Evolutionary conservation across 768 basidiomycete genomes (phyloP).

Genomic region (Kwoniella heveanensis): DNA sequence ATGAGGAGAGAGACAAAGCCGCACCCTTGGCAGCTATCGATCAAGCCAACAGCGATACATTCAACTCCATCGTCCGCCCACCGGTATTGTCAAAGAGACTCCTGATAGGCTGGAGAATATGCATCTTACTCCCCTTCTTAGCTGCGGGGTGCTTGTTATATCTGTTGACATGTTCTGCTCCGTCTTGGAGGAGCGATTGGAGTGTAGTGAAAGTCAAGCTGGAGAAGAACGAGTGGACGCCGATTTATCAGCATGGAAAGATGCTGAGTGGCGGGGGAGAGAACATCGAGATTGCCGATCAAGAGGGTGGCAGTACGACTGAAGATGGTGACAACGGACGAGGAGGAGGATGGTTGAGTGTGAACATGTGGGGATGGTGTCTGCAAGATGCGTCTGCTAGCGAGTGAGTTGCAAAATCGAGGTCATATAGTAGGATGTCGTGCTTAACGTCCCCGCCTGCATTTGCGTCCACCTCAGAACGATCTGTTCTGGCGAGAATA

Average conservation of each 20-base stretch:
- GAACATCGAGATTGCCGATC: background rate
- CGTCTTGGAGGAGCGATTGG: constrained; percentile 19
- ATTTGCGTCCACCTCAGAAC: background rate
- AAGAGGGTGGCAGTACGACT: background rate
- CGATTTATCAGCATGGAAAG: background rate
- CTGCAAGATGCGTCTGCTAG: constrained; percentile 8
- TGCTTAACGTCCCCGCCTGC: no score
- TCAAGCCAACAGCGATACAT: background rate
- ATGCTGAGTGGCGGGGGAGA: background rate
- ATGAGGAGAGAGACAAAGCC: background rate
- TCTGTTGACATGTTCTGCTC: constrained; percentile 11
- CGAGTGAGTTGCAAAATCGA: constrained; percentile 11
- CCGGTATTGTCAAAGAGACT: constrained; percentile 10
- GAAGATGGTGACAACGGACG: background rate
- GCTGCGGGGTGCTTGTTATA: constrained; percentile 13
- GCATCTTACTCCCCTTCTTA: constrained; percentile 11
- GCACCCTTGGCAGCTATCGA: background rate
- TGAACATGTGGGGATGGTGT: constrained; percentile 30
- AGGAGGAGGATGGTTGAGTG: constrained; percentile 8
- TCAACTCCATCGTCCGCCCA: background rate
- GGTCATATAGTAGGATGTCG: no score
- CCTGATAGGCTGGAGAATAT: constrained; percentile 8
- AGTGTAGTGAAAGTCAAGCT: constrained; percentile 13
- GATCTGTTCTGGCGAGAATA: constrained; percentile 18
- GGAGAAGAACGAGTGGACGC: background rate